phyloP scores from a whole-genome alignment of 805 yeast genomes.

The Cyberlindnera euphorbiae region DNA sequence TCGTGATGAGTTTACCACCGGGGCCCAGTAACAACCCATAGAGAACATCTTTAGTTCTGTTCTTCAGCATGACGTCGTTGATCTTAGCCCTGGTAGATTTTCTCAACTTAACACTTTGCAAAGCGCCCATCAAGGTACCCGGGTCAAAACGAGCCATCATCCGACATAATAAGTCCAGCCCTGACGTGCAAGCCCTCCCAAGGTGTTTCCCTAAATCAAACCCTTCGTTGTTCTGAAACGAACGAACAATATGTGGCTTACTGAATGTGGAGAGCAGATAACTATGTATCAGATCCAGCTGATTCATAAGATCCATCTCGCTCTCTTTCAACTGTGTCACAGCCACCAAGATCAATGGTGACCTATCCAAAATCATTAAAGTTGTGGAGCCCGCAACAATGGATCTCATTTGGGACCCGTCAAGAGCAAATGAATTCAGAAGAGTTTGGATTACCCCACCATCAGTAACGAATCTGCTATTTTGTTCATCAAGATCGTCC shows the following conservation, averaged over 20 bases:
- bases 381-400: constrained; percentile 48
- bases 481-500: constrained; percentile 56
- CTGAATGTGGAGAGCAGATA: constrained; percentile 79
- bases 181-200: constrained; percentile 69
- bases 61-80: constrained; percentile 47
- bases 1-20: constrained; percentile 59
- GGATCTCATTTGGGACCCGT: constrained; percentile 35
- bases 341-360: constrained; percentile 73
- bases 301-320: constrained; percentile 48
- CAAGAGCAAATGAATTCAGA: constrained; percentile 58
- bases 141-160: constrained; percentile 52
- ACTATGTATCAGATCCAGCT: constrained; percentile 67
- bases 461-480: constrained; percentile 46
- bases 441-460: constrained; percentile 81
- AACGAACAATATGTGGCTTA: constrained; percentile 67
- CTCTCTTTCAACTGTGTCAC: constrained; percentile 54
- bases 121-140: constrained; percentile 56
- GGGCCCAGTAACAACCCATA: constrained; percentile 72
- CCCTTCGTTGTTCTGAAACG: constrained; percentile 67
- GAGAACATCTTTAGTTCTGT: constrained; percentile 50
- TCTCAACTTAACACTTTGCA: constrained; percentile 58
- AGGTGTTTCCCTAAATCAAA: constrained; percentile 76
- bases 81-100: constrained; percentile 54
- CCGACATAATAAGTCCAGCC: constrained; percentile 58
- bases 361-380: constrained; percentile 55